Base-by-base conservation (phyloP, 768 basidiomycete genomes). In the Mycena chlorophos region DNA sequence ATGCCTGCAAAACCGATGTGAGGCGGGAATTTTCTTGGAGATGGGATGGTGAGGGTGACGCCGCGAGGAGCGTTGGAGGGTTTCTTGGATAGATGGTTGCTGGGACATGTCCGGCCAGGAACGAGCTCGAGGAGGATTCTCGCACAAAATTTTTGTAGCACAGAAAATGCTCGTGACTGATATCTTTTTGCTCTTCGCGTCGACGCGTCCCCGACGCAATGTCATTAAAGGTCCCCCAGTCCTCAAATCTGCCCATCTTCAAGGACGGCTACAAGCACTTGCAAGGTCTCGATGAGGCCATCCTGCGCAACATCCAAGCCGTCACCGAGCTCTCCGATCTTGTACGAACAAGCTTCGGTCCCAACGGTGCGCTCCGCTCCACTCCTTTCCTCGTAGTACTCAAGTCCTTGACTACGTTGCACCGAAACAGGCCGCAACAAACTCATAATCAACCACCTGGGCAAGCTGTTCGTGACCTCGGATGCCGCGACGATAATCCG, bases 401-500 rank as follows among this genome's bases (percentile, higher is more conserved):
- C 57, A 46, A 25, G 17, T 42, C 14, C 10, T 31, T 52, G 60
- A 57, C 55, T 29, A 55, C 29, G 40, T 23, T 43, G 8, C 10
- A 16, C 49, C 27, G 28, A 52, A 51, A 20, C 66, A 93, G 96
- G 96, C 46, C 84, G 96, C 50, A 99, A 98, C 74, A 99, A 99
- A 73, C 85, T 99, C 52, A 76, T 99, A 70, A 96, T 99, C 75
- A 99, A 99, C 72, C 96, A 98, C 73, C 80, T 99, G 30, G 94
- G 94, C 52, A 82, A 87, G 71, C 80, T 98, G 34, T 98, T 98
- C 73, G 95, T 98, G 57, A 99, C 97, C 29, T 96, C 94, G 45
- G 96, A 99, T 83, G 96, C 97, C 10, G 97, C 97, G 13, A 98
- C 96, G 55, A 98, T 99, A 73, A 94, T 99, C 66, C 83, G 89